Evolutionary conservation across 2,329 filamentous ascomycete species (phyloP).

Genomic region (Hypoxylon sp.): DNA sequence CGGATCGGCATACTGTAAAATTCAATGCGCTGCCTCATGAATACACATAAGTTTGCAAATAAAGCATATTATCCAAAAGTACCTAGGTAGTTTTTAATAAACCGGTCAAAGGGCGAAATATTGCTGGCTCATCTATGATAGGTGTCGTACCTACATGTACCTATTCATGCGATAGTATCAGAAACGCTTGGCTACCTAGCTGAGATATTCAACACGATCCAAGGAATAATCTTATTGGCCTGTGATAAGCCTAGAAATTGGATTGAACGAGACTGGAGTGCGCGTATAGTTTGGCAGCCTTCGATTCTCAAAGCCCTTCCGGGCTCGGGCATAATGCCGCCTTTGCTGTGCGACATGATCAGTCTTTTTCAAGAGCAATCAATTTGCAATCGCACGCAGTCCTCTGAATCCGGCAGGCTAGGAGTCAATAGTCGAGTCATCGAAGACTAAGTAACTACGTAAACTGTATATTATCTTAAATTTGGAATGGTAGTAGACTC

Average conservation of each 20-base stretch:
- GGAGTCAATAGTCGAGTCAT: constrained; percentile 22
- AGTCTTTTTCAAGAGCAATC: constrained; percentile 26
- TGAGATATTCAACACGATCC: background rate
- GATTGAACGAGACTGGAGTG: constrained; percentile 6
- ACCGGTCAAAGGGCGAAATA: constrained; percentile 8
- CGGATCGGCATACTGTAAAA: constrained; percentile 34
- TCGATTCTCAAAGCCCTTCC: constrained; percentile 22
- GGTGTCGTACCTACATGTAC: background rate
- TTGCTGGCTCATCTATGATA: constrained; percentile 1
- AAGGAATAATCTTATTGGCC: constrained; percentile 15
- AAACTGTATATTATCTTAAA: constrained; percentile 6
- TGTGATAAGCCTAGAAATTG: constrained; percentile 11
- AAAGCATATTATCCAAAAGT: constrained; percentile 20
- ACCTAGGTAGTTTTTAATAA: constrained; percentile 7
- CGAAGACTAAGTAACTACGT: background rate
- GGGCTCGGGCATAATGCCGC: constrained; percentile 9
- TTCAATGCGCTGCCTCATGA: constrained; percentile 10
- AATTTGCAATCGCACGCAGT: constrained; percentile 19
- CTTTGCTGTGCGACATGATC: constrained; percentile 34
- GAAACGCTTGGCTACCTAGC: background rate
- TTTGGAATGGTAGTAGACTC: constrained; percentile 7
- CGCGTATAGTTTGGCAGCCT: constrained; percentile 11
- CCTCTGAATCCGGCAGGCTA: constrained; percentile 13
- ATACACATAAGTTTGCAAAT: constrained; percentile 15
- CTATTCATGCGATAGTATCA: constrained; percentile 12